phyloP scores from a whole-genome alignment of 2,329 filamentous ascomycete species.

The Calonectria hawksworthii region DNA sequence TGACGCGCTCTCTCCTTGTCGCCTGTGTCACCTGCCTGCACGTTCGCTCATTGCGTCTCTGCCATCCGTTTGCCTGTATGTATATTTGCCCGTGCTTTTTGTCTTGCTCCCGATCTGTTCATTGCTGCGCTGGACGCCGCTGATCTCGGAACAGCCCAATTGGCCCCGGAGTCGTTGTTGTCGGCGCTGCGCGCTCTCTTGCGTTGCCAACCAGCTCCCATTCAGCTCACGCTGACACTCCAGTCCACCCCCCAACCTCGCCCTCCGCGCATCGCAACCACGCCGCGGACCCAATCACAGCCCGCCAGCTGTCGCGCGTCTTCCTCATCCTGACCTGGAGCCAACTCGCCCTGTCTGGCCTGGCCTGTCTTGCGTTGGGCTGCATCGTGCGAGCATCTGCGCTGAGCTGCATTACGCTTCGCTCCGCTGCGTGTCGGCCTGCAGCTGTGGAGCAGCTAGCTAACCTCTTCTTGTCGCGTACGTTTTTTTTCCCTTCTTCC shows the following conservation, averaged over 20 bases:
- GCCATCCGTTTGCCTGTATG: conserved; percentile 4
- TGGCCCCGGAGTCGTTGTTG: conserved; percentile 36
- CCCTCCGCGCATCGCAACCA: conserved; percentile 41
- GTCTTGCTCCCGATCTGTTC: neutral
- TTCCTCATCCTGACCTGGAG: conserved; percentile 42
- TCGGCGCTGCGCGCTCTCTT: conserved; percentile 33
- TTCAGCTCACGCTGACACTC: conserved; percentile 38
- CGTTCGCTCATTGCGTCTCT: conserved; percentile 17
- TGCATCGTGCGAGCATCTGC: conserved; percentile 45
- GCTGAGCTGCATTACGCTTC: conserved; percentile 41
- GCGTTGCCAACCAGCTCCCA: conserved; percentile 42
- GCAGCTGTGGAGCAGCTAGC: conserved; percentile 46
- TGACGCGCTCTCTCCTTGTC: conserved; percentile 25
- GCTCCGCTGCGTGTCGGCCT: conserved; percentile 38
- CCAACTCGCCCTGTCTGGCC: conserved; percentile 34
- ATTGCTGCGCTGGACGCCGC: conserved; percentile 29
- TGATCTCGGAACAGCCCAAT: conserved; percentile 42
- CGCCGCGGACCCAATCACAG: conserved; percentile 50
- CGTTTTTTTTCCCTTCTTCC: conserved; percentile 36
- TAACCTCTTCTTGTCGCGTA: conserved; percentile 43
- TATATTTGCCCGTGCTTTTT: neutral
- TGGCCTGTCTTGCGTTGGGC: conserved; percentile 44
- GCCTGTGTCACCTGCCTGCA: conserved; percentile 15
- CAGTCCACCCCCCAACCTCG: conserved; percentile 36
- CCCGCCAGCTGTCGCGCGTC: conserved; percentile 52